Percentiles rank a stretch among this genome's conserved stretches.
Evolutionary conservation across 768 basidiomycete genomes (phyloP).

Genomic region (Hemileccinum impolitum): DNA sequence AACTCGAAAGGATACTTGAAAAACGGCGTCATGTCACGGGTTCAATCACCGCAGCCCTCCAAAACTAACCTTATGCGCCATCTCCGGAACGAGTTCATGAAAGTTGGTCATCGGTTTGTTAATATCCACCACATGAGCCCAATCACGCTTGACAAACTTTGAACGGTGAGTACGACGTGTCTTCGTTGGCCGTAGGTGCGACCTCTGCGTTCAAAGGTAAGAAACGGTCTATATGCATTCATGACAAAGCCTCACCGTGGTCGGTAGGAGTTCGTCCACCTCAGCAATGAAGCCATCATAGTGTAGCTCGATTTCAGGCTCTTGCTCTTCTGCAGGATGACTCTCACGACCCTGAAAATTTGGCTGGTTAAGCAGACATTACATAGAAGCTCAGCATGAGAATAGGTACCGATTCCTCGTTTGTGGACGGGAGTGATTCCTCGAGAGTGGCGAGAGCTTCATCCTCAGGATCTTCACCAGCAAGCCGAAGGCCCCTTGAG

Average conservation of each 20-base stretch:
- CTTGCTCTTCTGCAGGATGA: slow-evolving; percentile 19
- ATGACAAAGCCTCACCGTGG: slow-evolving; percentile 35
- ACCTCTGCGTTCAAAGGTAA: slow-evolving; percentile 38
- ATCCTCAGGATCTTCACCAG: slow-evolving; percentile 52
- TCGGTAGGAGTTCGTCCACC: slow-evolving; percentile 79
- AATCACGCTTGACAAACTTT: slow-evolving; percentile 78
- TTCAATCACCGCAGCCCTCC: not conserved
- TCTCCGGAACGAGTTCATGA: slow-evolving; percentile 88
- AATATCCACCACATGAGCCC: slow-evolving; percentile 97
- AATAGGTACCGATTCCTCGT: slow-evolving; percentile 15
- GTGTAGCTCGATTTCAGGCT: slow-evolving; percentile 18
- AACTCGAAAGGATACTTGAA: slow-evolving; percentile 97
- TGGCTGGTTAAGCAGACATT: slow-evolving; percentile 23
- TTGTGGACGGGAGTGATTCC: slow-evolving; percentile 10
- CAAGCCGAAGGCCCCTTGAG: slow-evolving; percentile 70
- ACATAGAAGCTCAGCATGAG: slow-evolving; percentile 4
- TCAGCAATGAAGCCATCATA: slow-evolving; percentile 37
- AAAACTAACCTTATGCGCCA: slow-evolving; percentile 80
- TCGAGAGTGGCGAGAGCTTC: slow-evolving; percentile 37
- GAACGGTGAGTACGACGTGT: slow-evolving; percentile 41
- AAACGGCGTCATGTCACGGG: slow-evolving; percentile 6
- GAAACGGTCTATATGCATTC: not conserved
- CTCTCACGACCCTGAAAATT: slow-evolving; percentile 18
- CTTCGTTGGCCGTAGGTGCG: slow-evolving; percentile 54
- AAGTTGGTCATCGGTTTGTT: slow-evolving; percentile 88